These are phyloP conservation scores for Cordyceps tenuipes DNA, from an alignment of 2,329 filamentous ascomycete genomes.

Conservation along the genomic window DNA sequence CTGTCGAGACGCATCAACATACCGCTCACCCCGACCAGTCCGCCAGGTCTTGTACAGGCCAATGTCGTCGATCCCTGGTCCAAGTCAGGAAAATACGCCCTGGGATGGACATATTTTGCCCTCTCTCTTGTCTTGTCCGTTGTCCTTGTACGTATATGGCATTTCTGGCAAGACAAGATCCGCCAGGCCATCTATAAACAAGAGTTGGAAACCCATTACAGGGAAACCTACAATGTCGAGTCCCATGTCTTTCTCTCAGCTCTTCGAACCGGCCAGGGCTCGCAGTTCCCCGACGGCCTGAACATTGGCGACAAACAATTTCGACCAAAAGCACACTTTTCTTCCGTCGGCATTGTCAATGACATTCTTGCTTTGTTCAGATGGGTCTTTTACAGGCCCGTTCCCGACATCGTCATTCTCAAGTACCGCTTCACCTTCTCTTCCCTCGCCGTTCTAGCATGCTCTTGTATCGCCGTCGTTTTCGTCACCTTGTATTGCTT, in stretches of 20 bases:
- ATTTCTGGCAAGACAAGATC: conserved; percentile 90
- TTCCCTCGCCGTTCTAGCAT: conserved; percentile 61
- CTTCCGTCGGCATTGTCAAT: conserved; percentile 66
- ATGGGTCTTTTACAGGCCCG: conserved; percentile 81
- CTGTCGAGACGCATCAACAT: conserved; percentile 51
- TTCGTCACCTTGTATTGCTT: conserved; percentile 79
- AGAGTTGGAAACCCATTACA: conserved; percentile 60
- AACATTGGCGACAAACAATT: conserved; percentile 48
- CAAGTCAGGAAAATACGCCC: conserved; percentile 74
- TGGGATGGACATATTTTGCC: conserved; percentile 84
- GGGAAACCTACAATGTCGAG: conserved; percentile 42
- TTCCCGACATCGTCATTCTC: conserved; percentile 64
- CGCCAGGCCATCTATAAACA: conserved; percentile 83
- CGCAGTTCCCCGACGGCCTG: conserved; percentile 60
- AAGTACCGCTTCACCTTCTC: conserved; percentile 70
- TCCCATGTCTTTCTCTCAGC: conserved; percentile 37
- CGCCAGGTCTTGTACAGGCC: conserved; percentile 53
- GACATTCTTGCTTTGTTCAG: conserved; percentile 74
- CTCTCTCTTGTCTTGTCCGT: conserved; percentile 62
- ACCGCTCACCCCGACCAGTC: conserved; percentile 50
- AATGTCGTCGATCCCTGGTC: conserved; percentile 68
- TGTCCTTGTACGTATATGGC: conserved; percentile 66
- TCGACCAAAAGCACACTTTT: conserved; percentile 62
- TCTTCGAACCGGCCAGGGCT: conserved; percentile 44
- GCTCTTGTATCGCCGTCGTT: conserved; percentile 58